A percentile compares a stretch with the other conserved stretches of the same genome.
phyloP scores from a whole-genome alignment of 2,329 filamentous ascomycete genomes.

The Exophiala calicioides region DNA sequence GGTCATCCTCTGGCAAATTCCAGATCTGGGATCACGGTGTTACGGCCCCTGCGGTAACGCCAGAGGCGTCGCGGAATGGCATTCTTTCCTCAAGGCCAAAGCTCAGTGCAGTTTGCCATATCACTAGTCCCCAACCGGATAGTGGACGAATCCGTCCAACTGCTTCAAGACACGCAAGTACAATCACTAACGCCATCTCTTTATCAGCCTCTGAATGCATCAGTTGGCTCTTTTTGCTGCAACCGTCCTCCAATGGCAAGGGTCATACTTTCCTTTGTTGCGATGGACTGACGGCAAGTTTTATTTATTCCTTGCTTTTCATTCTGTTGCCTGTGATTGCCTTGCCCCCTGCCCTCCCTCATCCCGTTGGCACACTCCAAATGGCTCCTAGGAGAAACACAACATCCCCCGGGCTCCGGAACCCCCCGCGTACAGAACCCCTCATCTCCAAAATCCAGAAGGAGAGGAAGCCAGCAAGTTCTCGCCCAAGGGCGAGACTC shows the following conservation, averaged over 20 bases:
- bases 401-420: too few species aligned
- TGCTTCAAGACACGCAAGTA: too few species aligned
- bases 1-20: too few species aligned
- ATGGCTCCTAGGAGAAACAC: conserved; percentile 19
- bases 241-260: conserved; percentile 1
- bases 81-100: not conserved
- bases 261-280: conserved; percentile 8
- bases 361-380: conserved; percentile 1
- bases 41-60: too few species aligned
- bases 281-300: conserved; percentile 5
- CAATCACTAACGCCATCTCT: conserved; percentile 6
- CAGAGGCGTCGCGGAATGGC: too few species aligned
- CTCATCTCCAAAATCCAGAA: too few species aligned
- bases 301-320: conserved; percentile 15
- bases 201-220: conserved; percentile 12
- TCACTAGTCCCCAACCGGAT: conserved; percentile 11
- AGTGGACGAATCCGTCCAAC: not conserved
- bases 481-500: too few species aligned
- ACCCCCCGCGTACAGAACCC: too few species aligned
- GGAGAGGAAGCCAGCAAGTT: too few species aligned
- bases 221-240: conserved; percentile 1
- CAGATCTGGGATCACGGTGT: too few species aligned
- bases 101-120: not conserved
- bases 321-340: conserved; percentile 1
- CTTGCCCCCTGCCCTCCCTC: not conserved